phyloP scores from a whole-genome alignment of 495 filamentous ascomycete genomes.

The Lophium mytilinum region DNA sequence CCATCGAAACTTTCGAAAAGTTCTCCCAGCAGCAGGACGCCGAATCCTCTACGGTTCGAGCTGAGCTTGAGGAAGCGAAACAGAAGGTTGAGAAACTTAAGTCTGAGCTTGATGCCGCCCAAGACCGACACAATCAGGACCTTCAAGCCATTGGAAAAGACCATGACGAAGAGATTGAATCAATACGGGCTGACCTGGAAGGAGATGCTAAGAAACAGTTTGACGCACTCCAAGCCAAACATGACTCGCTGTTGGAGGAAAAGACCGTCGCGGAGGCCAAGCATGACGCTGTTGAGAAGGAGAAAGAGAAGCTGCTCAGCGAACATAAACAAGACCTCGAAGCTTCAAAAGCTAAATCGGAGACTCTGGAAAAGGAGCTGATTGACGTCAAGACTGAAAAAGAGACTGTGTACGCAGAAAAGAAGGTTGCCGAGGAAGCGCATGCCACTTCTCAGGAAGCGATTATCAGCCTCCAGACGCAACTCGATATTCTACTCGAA shows the following conservation, averaged over 20 bases:
- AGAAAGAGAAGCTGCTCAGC: neutral
- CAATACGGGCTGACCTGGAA: conserved; percentile 20
- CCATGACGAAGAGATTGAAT: conserved; percentile 22
- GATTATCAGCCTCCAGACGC: conserved; percentile 3
- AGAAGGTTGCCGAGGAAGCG: neutral
- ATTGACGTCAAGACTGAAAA: conserved; percentile 10
- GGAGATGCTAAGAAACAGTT: conserved; percentile 21
- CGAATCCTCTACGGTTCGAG: conserved; percentile 9
- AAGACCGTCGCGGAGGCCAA: neutral
- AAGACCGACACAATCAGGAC: conserved; percentile 10
- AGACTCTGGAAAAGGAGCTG: too few species aligned
- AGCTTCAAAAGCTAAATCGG: neutral
- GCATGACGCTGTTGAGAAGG: neutral
- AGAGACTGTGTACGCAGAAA: conserved; percentile 10
- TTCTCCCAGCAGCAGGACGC: conserved; percentile 10
- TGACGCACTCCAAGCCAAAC: conserved; percentile 15
- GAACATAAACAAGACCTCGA: conserved; percentile 6
- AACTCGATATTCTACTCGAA: conserved; percentile 9
- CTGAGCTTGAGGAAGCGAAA: conserved; percentile 12
- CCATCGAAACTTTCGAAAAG: conserved; percentile 17
- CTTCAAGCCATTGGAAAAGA: conserved; percentile 17
- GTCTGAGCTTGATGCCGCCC: conserved; percentile 5
- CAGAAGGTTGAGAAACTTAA: conserved; percentile 9
- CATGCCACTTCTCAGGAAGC: neutral
- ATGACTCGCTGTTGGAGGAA: conserved; percentile 10